A percentile compares a stretch with the other conserved stretches of the same genome.
Evolutionary conservation across 169 alveolate genomes (phyloP).

Genomic region (Eimeria sp.): DNA sequence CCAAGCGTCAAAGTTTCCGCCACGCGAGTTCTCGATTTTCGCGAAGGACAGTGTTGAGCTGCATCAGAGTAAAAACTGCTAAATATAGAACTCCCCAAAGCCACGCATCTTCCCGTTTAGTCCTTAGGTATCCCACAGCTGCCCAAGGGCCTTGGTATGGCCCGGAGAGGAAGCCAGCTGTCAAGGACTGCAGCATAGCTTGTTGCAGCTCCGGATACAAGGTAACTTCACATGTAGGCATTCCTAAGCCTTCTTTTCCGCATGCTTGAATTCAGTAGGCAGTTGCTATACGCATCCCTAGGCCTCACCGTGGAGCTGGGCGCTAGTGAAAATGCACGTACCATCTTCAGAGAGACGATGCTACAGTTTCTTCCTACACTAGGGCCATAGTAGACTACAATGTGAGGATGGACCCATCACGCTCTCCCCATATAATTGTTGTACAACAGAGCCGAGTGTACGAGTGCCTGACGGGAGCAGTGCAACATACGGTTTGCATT

Average conservation of each 20-base stretch:
- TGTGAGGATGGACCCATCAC: not conserved
- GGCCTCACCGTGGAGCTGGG: not conserved
- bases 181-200: not conserved
- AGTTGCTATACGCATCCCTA: not conserved
- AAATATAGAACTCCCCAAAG: not conserved
- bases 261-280: not conserved
- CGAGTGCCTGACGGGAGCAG: not conserved
- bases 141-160: not conserved
- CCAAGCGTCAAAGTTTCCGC: not conserved
- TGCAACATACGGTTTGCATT: too few relatives aligned
- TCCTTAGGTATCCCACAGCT: not conserved
- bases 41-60: not conserved
- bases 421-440: not conserved
- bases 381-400: not conserved
- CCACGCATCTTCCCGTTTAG: not conserved
- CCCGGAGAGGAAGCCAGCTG: not conserved
- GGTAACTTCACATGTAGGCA: not conserved
- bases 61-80: not conserved
- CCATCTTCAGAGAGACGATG: not conserved
- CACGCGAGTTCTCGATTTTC: not conserved
- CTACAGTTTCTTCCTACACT: not conserved
- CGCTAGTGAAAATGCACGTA: not conserved
- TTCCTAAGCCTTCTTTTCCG: not conserved
- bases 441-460: not conserved
- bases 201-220: not conserved